phyloP scores from a whole-genome alignment of 2,329 filamentous ascomycete species.

The Trichoderma cornu-damae region DNA sequence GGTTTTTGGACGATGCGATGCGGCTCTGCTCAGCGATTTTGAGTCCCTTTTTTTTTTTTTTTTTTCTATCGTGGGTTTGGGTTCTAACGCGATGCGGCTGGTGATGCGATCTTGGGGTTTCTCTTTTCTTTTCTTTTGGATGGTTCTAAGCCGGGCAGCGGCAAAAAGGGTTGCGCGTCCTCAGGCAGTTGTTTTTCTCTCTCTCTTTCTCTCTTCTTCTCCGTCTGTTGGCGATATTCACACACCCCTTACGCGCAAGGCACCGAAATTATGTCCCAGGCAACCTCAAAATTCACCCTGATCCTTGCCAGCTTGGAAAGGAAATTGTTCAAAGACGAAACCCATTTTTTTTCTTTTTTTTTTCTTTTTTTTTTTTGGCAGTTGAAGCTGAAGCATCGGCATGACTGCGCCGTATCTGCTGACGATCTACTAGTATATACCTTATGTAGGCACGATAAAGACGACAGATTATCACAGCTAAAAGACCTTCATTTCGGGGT shows the following conservation, averaged over 20 bases:
- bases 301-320: neutral
- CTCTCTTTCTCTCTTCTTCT: too few species aligned
- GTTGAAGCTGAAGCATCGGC: neutral
- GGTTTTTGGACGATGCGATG: too few species aligned
- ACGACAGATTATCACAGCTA: too few species aligned
- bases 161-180: neutral
- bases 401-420: neutral
- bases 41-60: neutral
- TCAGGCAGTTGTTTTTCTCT: conserved; percentile 1
- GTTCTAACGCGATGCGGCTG: neutral
- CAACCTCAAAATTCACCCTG: neutral
- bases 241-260: conserved; percentile 3
- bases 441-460: too few species aligned
- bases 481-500: too few species aligned
- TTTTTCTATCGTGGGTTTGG: too few species aligned
- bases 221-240: neutral
- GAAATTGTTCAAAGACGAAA: neutral
- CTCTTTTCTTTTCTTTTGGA: neutral
- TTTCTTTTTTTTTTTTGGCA: neutral
- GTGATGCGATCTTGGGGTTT: conserved; percentile 15
- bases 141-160: neutral
- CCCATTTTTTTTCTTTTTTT: neutral
- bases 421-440: neutral
- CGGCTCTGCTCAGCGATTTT: conserved; percentile 6
- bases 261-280: conserved; percentile 15